A percentile compares a stretch with the other conserved stretches of the same genome.
Evolutionary conservation across 2,329 filamentous ascomycete genomes (phyloP).

Genomic region (Scopulariopsis brevicaulis): DNA sequence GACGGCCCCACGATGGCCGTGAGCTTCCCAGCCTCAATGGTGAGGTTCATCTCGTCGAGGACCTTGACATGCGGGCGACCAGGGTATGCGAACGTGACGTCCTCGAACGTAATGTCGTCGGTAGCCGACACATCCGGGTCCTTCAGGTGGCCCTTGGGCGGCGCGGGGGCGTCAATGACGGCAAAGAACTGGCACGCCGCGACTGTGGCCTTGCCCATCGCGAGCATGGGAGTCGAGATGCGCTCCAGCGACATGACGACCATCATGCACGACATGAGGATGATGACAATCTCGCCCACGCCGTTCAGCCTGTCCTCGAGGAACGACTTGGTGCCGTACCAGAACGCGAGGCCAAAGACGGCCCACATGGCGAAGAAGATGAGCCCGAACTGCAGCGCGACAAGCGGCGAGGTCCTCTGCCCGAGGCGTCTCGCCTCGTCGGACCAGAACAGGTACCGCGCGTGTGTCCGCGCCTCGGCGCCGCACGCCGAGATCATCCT

Average conservation of each 20-base stretch:
- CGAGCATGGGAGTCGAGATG: constrained; percentile 46
- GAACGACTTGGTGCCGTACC: constrained; percentile 46
- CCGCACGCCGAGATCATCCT: constrained; percentile 53
- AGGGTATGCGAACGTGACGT: constrained; percentile 65
- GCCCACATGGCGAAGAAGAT: constrained; percentile 43
- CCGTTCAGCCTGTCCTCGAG: constrained; percentile 31
- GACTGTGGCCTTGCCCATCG: constrained; percentile 43
- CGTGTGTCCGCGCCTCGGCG: constrained; percentile 41
- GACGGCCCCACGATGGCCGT: constrained; percentile 68
- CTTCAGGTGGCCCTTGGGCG: constrained; percentile 20
- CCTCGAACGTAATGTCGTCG: constrained; percentile 36
- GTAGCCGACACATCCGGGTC: constrained; percentile 23
- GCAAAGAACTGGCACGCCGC: constrained; percentile 47
- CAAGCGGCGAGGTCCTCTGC: constrained; percentile 34
- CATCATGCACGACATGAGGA: constrained; percentile 47
- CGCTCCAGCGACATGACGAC: constrained; percentile 44
- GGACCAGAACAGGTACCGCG: constrained; percentile 42
- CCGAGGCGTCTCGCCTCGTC: constrained; percentile 39
- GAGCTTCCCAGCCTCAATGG: constrained; percentile 51
- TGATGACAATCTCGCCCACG: constrained; percentile 43
- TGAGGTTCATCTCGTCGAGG: constrained; percentile 44
- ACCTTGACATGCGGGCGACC: constrained; percentile 53
- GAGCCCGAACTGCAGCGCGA: constrained; percentile 40
- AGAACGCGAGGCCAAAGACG: constrained; percentile 48
- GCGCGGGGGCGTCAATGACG: constrained; percentile 36